Conservation (phyloP, 768 basidiomycete species). For the Coprinopsis cinerea region DNA sequence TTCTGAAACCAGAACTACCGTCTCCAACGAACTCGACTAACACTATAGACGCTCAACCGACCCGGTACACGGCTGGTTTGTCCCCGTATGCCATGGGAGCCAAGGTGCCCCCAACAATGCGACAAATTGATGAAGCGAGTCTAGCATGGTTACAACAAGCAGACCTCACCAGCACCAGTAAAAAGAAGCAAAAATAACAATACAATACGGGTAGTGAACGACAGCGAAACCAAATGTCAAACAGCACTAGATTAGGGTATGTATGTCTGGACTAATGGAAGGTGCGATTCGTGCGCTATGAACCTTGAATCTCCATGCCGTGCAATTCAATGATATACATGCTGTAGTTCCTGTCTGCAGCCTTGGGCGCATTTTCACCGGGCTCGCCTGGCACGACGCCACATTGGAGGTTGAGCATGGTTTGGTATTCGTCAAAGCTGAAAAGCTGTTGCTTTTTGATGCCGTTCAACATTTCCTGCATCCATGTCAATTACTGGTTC, state of each 20-base stretch:
- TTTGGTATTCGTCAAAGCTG: constrained; percentile 89
- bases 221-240: not conserved
- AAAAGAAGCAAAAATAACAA: constrained; percentile 2
- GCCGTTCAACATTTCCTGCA: constrained; percentile 70
- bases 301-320: constrained; percentile 60
- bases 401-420: constrained; percentile 85
- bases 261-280: not conserved
- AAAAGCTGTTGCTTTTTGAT: constrained; percentile 61
- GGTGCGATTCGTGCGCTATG: constrained; percentile 2
- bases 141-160: constrained; percentile 29
- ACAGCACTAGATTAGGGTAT: not conserved
- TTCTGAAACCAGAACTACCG: constrained; percentile 34
- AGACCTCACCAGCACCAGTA: constrained; percentile 6
- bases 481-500: not conserved
- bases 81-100: constrained; percentile 25
- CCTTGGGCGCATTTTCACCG: constrained; percentile 44
- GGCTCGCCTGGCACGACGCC: constrained; percentile 63
- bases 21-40: constrained; percentile 1
- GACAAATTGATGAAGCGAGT: constrained; percentile 16
- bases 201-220: not conserved
- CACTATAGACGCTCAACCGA: no score
- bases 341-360: constrained; percentile 69
- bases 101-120: constrained; percentile 21
- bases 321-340: constrained; percentile 90
- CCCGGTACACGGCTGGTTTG: constrained; percentile 25